These are phyloP conservation scores for Macrolepiota albuminosa DNA, from an alignment of 768 basidiomycete species.

Conservation along the genomic window DNA sequence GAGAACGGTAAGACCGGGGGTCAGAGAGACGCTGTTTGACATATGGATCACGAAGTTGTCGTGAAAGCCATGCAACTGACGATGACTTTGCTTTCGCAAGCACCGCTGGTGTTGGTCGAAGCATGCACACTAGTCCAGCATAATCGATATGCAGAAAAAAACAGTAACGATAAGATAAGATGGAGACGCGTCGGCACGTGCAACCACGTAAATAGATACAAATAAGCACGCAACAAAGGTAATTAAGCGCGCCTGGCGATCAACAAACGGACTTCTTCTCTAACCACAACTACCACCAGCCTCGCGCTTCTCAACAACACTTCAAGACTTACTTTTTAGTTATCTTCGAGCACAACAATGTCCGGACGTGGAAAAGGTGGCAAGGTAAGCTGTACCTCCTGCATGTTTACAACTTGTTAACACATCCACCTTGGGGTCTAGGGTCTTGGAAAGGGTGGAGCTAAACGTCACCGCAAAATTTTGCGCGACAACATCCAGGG, in stretches of 20 bases:
- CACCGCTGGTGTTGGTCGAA: conserved; percentile 1
- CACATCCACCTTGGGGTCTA: conserved; percentile 11
- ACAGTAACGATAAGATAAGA: neutral
- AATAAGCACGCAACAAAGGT: conserved; percentile 33
- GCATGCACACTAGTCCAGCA: neutral
- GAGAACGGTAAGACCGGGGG: conserved; percentile 61
- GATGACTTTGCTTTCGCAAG: conserved; percentile 31
- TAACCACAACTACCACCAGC: conserved; percentile 29
- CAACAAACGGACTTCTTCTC: conserved; percentile 28
- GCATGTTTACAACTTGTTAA: neutral
- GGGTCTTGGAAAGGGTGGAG: conserved; percentile 84
- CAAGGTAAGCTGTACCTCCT: conserved; percentile 36
- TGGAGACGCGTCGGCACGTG: conserved; percentile 9
- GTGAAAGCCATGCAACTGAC: conserved; percentile 58
- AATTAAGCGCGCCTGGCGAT: conserved; percentile 31
- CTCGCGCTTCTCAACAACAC: conserved; percentile 2
- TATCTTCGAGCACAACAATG: conserved; percentile 29
- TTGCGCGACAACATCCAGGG: conserved; percentile 72
- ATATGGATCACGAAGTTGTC: conserved; percentile 70
- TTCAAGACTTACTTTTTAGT: conserved; percentile 9
- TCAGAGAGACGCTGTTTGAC: conserved; percentile 39
- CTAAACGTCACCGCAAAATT: conserved; percentile 82
- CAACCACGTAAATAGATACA: conserved; percentile 33
- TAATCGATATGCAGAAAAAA: neutral
- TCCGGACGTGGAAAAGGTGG: conserved; percentile 87